These are phyloP conservation scores for Chimonanthus praecox DNA, from an alignment of 164 flowering plant species.

Conservation along the genomic window DNA sequence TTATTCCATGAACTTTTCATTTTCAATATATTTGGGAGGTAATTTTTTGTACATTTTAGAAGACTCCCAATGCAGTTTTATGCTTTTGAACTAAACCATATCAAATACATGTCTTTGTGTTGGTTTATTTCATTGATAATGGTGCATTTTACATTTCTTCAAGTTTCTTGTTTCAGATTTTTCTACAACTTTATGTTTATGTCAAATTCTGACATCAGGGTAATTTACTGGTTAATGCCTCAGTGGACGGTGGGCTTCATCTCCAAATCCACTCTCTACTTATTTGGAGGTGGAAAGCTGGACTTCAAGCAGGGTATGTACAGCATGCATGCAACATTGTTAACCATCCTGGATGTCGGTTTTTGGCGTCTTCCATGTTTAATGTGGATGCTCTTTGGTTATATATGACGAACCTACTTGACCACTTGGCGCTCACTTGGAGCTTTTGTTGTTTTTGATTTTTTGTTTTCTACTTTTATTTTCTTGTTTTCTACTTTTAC, in stretches of 20 bases:
- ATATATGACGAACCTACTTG: too few relatives aligned
- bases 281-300: conserved; percentile 78
- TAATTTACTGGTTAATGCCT: conserved; percentile 90
- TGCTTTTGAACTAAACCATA: background rate
- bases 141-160: background rate
- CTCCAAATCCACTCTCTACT: conserved; percentile 67
- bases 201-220: conserved; percentile 82
- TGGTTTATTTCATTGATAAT: conserved; percentile 4
- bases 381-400: too few relatives aligned
- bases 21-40: background rate
- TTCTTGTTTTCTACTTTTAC: too few relatives aligned
- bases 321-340: background rate
- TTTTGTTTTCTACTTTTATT: too few relatives aligned
- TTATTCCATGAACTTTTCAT: background rate
- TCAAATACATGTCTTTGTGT: background rate
- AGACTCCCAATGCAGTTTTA: background rate
- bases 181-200: conserved; percentile 39
- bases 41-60: too few relatives aligned
- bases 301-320: conserved; percentile 80
- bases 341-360: background rate
- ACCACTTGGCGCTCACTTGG: too few relatives aligned
- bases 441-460: too few relatives aligned
- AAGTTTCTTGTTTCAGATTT: conserved; percentile 4
- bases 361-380: too few relatives aligned
- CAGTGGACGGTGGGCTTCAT: conserved; percentile 91